phyloP scores from a whole-genome alignment of 1,139 yeast species.

The Geotrichum europaeum region DNA sequence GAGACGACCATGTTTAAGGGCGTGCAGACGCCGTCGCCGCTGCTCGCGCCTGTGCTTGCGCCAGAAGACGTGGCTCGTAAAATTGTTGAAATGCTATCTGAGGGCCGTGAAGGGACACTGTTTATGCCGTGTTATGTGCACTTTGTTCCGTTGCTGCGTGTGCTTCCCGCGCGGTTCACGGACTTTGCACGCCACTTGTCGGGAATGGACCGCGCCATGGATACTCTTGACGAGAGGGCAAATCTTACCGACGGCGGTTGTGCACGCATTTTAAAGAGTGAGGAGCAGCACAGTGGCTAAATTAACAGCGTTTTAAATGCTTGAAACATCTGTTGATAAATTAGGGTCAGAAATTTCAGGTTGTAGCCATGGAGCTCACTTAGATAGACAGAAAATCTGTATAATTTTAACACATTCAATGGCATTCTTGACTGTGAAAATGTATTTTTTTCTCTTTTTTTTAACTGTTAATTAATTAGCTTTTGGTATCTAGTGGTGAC shows the following conservation, averaged over 20 bases:
- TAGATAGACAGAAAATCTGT: no score
- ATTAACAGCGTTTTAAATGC: background rate
- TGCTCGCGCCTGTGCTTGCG: constrained; percentile 77
- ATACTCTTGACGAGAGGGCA: background rate
- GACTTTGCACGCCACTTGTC: constrained; percentile 47
- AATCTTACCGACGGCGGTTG: background rate
- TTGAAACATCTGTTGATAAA: no score
- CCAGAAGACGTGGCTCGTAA: constrained; percentile 57
- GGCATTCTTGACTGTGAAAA: no score
- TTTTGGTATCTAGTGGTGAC: no score
- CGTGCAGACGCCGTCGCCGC: constrained; percentile 61
- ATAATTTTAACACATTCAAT: no score
- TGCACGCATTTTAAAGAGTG: background rate
- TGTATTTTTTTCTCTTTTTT: no score
- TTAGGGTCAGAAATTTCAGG: no score
- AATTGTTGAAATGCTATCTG: constrained; percentile 50
- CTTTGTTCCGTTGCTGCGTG: constrained; percentile 62
- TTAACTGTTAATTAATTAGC: no score
- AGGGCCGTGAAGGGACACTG: constrained; percentile 64
- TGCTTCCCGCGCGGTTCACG: constrained; percentile 66
- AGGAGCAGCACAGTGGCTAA: background rate
- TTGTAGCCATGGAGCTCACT: no score
- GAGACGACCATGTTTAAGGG: constrained; percentile 65
- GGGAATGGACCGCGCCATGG: constrained; percentile 50
- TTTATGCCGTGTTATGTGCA: constrained; percentile 71